Conservation (phyloP, 1,284 basidiomycete genomes). For the Rhodotorula sp. region DNA sequence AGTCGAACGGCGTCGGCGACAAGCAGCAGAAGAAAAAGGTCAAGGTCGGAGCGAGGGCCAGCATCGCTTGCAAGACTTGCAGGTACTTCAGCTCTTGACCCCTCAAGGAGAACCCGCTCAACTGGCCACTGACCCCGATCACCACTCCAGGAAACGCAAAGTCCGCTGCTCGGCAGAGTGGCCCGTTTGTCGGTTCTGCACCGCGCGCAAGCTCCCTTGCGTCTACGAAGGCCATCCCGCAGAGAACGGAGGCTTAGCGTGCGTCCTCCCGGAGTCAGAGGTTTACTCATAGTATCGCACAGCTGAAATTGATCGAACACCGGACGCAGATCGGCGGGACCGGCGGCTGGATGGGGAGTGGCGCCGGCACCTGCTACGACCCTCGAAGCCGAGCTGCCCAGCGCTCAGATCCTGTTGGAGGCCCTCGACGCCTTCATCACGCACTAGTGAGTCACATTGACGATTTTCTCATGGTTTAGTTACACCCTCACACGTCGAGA, state of each 20-base stretch:
- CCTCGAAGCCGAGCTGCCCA: slow-evolving; percentile 23
- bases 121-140: not conserved
- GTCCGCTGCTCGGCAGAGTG: slow-evolving; percentile 41
- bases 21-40: slow-evolving; percentile 31
- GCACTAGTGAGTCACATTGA: slow-evolving; percentile 28
- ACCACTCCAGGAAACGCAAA: slow-evolving; percentile 36
- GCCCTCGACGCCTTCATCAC: slow-evolving; percentile 33
- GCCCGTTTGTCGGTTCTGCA: slow-evolving; percentile 40
- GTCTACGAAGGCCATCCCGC: slow-evolving; percentile 41
- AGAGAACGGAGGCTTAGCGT: slow-evolving; percentile 26
- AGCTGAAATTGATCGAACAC: fast-evolving
- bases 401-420: slow-evolving; percentile 12
- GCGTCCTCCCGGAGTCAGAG: not conserved
- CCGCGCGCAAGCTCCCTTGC: slow-evolving; percentile 26
- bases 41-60: slow-evolving; percentile 36
- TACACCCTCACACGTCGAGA: too few species aligned
- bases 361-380: not conserved
- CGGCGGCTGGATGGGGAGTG: not conserved
- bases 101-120: too few species aligned
- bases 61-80: slow-evolving; percentile 38
- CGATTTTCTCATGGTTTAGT: not conserved
- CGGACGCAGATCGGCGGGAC: not conserved
- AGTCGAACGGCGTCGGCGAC: not conserved
- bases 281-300: not conserved
- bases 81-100: slow-evolving; percentile 14